Conservation (phyloP, 306 rosid species). For the Vicia faba region DNA sequence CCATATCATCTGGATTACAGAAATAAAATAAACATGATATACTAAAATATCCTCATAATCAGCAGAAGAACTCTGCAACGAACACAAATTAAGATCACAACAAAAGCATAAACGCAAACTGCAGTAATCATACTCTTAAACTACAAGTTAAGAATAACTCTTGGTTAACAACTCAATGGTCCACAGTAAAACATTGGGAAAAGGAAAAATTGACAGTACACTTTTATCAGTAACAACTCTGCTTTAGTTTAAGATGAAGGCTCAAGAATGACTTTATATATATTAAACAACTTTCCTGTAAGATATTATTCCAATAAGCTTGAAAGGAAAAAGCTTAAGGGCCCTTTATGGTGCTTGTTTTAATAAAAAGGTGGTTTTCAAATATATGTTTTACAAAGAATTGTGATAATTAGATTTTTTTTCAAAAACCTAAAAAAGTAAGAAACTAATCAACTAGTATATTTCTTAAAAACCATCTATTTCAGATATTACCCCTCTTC, state of each 20-base stretch:
- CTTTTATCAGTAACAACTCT: too few species aligned
- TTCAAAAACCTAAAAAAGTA: too few species aligned
- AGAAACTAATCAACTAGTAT: too few species aligned
- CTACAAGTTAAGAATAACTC: background rate
- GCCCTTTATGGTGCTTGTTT: background rate
- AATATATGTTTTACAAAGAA: background rate
- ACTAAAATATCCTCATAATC: conserved; percentile 4
- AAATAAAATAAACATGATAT: background rate
- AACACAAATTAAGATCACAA: conserved; percentile 24
- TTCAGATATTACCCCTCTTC: too few species aligned
- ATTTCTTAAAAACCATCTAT: too few species aligned
- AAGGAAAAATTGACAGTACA: too few species aligned
- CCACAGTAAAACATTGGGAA: background rate
- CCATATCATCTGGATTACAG: background rate
- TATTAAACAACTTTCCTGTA: conserved; percentile 2
- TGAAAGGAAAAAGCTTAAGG: background rate
- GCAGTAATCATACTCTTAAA: background rate
- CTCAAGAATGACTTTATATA: background rate
- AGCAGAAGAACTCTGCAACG: conserved; percentile 3
- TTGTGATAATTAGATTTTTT: too few species aligned
- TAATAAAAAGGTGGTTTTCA: background rate
- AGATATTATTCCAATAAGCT: conserved; percentile 1
- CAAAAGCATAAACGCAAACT: conserved; percentile 22
- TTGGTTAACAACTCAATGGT: background rate
- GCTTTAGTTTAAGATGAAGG: background rate